Percentiles rank a stretch among this genome's conserved stretches.
These are phyloP conservation scores for Mangifera indica DNA, from an alignment of 345 rosid genomes.

Conservation along the genomic window DNA sequence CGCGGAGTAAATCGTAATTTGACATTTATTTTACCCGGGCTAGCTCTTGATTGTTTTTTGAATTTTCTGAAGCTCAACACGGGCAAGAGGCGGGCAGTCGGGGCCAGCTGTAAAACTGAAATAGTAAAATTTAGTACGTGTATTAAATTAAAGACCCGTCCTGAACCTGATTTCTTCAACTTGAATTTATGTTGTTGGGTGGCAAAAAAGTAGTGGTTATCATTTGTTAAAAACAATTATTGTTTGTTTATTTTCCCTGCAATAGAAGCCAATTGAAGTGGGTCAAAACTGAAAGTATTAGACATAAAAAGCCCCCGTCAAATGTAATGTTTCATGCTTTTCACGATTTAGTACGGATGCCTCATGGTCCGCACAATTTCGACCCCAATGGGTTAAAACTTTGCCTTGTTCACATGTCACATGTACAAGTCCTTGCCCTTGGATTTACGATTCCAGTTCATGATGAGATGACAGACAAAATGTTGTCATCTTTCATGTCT, in stretches of 20 bases:
- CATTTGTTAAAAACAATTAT: background rate
- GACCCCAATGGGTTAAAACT: background rate
- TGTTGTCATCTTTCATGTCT: background rate
- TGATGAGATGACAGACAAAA: background rate
- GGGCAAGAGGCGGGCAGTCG: too few relatives aligned
- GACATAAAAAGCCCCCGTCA: background rate
- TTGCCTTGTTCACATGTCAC: background rate
- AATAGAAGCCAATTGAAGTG: background rate
- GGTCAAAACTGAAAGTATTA: too few relatives aligned
- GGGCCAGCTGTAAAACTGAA: too few relatives aligned
- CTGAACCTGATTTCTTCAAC: too few relatives aligned
- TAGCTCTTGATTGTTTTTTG: too few relatives aligned
- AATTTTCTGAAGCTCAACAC: too few relatives aligned
- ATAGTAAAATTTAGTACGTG: too few relatives aligned
- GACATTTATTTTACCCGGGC: too few relatives aligned
- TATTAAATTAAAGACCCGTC: too few relatives aligned
- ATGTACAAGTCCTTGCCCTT: background rate
- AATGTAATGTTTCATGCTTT: background rate
- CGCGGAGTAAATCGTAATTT: too few relatives aligned
- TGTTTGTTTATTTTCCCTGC: background rate
- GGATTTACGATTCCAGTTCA: background rate
- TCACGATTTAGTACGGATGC: background rate
- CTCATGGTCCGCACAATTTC: too few relatives aligned
- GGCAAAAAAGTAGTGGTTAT: background rate
- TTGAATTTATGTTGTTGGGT: background rate